Percentiles rank a stretch among this genome's conserved stretches.
These are phyloP conservation scores for Quercus agrifolia DNA, from an alignment of 306 rosid species.

Conservation along the genomic window DNA sequence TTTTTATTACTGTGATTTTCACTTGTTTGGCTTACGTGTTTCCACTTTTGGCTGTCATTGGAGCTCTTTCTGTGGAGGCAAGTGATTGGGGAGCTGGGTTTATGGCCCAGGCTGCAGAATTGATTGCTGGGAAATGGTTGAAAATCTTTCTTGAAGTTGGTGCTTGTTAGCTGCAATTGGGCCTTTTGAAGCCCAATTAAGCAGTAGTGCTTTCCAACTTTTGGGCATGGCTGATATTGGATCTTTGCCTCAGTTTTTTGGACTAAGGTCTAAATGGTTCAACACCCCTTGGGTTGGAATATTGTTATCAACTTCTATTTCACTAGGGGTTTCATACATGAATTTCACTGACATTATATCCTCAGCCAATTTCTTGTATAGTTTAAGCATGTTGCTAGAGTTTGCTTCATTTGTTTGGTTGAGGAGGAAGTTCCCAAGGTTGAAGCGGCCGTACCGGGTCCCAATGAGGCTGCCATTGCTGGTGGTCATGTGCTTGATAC, in stretches of 20 bases:
- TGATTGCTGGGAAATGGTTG: too few relatives aligned
- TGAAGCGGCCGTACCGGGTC: constrained; percentile 41
- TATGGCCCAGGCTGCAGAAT: constrained; percentile 21
- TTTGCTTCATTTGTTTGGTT: constrained; percentile 55
- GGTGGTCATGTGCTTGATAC: constrained; percentile 42
- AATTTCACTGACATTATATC: constrained; percentile 30
- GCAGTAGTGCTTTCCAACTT: too few relatives aligned
- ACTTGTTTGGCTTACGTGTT: constrained; percentile 43
- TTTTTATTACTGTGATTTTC: constrained; percentile 43
- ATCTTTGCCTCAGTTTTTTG: too few relatives aligned
- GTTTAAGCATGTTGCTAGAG: constrained; percentile 59
- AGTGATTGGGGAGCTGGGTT: constrained; percentile 31
- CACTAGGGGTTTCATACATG: constrained; percentile 42
- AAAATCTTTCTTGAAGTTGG: too few relatives aligned
- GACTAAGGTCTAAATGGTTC: constrained; percentile 16
- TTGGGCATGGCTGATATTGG: too few relatives aligned
- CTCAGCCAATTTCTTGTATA: constrained; percentile 49
- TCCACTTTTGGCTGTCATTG: constrained; percentile 49
- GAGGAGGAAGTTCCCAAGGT: constrained; percentile 39
- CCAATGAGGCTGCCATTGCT: constrained; percentile 42
- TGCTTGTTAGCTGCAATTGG: too few relatives aligned
- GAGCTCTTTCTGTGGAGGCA: constrained; percentile 38
- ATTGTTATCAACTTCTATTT: constrained; percentile 29
- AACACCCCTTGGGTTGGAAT: constrained; percentile 72
- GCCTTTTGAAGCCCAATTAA: too few relatives aligned